These are phyloP conservation scores for Circinella minor DNA, from an alignment of 371 early-diverging fungal species.

Conservation along the genomic window DNA sequence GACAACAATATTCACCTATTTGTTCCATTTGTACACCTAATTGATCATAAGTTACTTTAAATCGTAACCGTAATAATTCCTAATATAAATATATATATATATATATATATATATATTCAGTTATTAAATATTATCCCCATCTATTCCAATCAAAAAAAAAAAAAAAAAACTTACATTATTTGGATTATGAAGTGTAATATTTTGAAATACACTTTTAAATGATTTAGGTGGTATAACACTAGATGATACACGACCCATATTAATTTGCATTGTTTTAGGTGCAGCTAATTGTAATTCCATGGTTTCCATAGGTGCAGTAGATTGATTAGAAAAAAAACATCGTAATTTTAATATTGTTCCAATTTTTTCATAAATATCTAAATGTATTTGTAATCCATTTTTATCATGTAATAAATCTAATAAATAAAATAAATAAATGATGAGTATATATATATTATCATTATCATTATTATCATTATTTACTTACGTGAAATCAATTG, in stretches of 20 bases:
- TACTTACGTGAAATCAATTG: slow-evolving; percentile 2
- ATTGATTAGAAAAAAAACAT: slow-evolving; percentile 57
- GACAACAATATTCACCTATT: slow-evolving; percentile 57
- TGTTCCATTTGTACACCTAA: slow-evolving; percentile 78
- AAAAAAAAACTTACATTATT: slow-evolving; percentile 32
- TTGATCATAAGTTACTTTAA: slow-evolving; percentile 69
- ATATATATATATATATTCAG: background rate
- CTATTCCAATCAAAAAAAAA: background rate
- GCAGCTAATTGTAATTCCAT: slow-evolving; percentile 57
- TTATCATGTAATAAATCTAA: slow-evolving; percentile 62
- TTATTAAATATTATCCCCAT: background rate
- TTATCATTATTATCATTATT: background rate
- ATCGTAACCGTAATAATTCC: slow-evolving; percentile 70
- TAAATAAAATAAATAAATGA: background rate
- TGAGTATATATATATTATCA: no score
- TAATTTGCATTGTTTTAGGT: slow-evolving; percentile 68
- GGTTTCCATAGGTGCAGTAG: slow-evolving; percentile 58
- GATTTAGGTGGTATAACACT: slow-evolving; percentile 63
- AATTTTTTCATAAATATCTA: slow-evolving; percentile 32
- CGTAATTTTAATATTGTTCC: slow-evolving; percentile 21
- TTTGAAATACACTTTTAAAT: slow-evolving; percentile 58
- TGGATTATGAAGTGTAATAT: slow-evolving; percentile 59
- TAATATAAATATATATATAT: slow-evolving; percentile 21
- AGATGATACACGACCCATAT: slow-evolving; percentile 66
- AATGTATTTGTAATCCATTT: slow-evolving; percentile 59